These are phyloP conservation scores for Cyclotella distinguenda DNA, from an alignment of 108 stramenopile species.

Conservation along the genomic window DNA sequence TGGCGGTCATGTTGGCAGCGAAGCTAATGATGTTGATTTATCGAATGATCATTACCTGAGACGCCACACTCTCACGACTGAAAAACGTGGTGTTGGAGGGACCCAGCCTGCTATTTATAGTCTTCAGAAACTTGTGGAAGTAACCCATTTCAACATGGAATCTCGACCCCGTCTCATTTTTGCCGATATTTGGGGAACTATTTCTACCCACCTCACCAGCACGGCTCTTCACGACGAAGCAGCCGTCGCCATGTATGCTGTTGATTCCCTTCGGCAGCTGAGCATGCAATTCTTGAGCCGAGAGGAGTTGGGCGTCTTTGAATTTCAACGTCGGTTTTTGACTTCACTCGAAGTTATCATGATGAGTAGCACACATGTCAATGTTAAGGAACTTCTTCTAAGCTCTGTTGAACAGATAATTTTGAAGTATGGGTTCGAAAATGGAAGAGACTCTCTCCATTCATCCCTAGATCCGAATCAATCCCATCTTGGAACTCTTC, in stretches of 20 bases:
- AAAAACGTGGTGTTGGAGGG: slow-evolving; percentile 41
- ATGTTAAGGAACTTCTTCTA: slow-evolving; percentile 92
- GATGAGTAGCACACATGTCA: slow-evolving; percentile 57
- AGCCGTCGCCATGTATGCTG: slow-evolving; percentile 95
- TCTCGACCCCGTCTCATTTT: slow-evolving; percentile 91
- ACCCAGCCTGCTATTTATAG: slow-evolving; percentile 92
- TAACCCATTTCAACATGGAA: slow-evolving; percentile 98
- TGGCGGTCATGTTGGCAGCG: slow-evolving; percentile 66
- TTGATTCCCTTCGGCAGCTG: slow-evolving; percentile 97
- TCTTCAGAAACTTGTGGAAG: slow-evolving; percentile 97
- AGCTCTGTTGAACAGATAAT: slow-evolving; percentile 91
- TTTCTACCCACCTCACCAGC: slow-evolving; percentile 87
- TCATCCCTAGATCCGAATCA: slow-evolving; percentile 5
- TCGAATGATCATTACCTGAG: slow-evolving; percentile 73
- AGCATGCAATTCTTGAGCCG: slow-evolving; percentile 93
- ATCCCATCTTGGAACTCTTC: slow-evolving; percentile 55
- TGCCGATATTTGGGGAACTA: slow-evolving; percentile 91
- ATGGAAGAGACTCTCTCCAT: slow-evolving; percentile 3
- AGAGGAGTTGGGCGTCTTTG: slow-evolving; percentile 92
- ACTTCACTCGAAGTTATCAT: slow-evolving; percentile 93
- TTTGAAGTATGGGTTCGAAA: slow-evolving; percentile 63
- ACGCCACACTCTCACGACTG: slow-evolving; percentile 57
- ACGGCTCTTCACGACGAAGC: slow-evolving; percentile 93
- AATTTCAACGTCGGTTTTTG: slow-evolving; percentile 95
- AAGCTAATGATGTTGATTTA: slow-evolving; percentile 71